Percentiles rank a stretch among this genome's conserved stretches.
Conservation (phyloP, 202 grass and related monocot species). For the Zizania palustris region DNA sequence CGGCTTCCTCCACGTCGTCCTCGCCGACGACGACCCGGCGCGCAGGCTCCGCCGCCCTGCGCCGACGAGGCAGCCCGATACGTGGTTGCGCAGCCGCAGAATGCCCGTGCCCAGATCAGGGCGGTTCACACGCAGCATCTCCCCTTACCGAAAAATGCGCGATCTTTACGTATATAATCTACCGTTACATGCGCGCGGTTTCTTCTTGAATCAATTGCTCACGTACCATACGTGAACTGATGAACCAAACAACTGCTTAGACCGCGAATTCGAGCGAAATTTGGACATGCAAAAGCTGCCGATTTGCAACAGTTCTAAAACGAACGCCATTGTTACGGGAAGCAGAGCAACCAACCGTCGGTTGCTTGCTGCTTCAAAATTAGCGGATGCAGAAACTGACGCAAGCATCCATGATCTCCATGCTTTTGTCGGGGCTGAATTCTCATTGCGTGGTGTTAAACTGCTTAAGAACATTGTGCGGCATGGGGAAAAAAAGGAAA, state of each 20-base stretch:
- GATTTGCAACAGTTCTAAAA: too few relatives aligned
- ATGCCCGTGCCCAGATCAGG: slow-evolving; percentile 9
- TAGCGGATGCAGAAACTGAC: slow-evolving; percentile 13
- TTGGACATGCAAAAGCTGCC: too few relatives aligned
- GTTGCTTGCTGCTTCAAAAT: slow-evolving; percentile 45
- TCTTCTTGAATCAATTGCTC: slow-evolving; percentile 31
- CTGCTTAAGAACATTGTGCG: slow-evolving; percentile 8
- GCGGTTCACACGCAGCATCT: slow-evolving; percentile 35
- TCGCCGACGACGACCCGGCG: not conserved
- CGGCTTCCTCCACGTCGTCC: slow-evolving; percentile 59
- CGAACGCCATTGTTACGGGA: too few relatives aligned
- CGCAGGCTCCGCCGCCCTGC: not conserved
- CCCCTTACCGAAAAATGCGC: not conserved
- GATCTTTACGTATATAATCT: slow-evolving; percentile 15
- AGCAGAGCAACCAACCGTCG: slow-evolving; percentile 37
- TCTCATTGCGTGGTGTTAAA: slow-evolving; percentile 15
- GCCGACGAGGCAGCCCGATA: not conserved
- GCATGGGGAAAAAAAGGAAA: not conserved
- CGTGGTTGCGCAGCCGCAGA: slow-evolving; percentile 27
- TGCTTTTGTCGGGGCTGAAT: slow-evolving; percentile 18
- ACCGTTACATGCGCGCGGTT: not conserved
- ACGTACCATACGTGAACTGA: not conserved
- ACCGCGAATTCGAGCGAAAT: not conserved
- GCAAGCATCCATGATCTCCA: not conserved
- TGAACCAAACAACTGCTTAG: not conserved